Evolutionary conservation across 2,329 filamentous ascomycete species (phyloP).

Genomic region (Cercospora sp.): DNA sequence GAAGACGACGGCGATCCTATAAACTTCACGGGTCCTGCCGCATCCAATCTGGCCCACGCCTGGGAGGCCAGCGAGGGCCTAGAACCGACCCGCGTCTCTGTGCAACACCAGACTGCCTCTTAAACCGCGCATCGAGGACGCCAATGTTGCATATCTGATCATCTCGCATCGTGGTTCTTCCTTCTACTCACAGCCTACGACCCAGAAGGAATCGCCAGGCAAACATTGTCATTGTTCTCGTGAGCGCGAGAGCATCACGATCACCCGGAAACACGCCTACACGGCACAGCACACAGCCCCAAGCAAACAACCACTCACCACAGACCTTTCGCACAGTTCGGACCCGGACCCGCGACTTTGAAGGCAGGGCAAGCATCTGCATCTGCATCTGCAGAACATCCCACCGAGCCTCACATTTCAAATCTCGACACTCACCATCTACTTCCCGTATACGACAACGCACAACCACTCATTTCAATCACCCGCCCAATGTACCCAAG

Average conservation of each 20-base stretch:
- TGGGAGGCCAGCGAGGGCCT: neutral
- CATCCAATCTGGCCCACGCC: neutral
- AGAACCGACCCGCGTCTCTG: neutral
- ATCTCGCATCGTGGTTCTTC: neutral
- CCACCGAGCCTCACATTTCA: neutral
- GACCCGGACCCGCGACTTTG: neutral
- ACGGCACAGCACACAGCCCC: neutral
- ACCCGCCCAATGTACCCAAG: neutral
- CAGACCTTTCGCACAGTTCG: neutral
- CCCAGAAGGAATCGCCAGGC: neutral
- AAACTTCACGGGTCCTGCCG: neutral
- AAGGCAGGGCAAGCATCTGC: neutral
- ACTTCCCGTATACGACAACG: neutral
- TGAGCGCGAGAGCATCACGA: neutral
- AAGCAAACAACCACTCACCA: neutral
- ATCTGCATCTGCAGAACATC: neutral
- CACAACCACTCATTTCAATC: neutral
- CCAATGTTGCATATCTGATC: neutral
- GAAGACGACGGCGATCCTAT: neutral
- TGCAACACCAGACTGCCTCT: neutral
- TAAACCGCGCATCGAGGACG: neutral
- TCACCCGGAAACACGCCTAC: neutral
- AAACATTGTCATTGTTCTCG: conserved; percentile 5
- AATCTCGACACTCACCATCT: neutral
- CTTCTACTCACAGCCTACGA: neutral